These are phyloP conservation scores for Penicillium parvum DNA, from an alignment of 495 filamentous ascomycete genomes.

Conservation along the genomic window DNA sequence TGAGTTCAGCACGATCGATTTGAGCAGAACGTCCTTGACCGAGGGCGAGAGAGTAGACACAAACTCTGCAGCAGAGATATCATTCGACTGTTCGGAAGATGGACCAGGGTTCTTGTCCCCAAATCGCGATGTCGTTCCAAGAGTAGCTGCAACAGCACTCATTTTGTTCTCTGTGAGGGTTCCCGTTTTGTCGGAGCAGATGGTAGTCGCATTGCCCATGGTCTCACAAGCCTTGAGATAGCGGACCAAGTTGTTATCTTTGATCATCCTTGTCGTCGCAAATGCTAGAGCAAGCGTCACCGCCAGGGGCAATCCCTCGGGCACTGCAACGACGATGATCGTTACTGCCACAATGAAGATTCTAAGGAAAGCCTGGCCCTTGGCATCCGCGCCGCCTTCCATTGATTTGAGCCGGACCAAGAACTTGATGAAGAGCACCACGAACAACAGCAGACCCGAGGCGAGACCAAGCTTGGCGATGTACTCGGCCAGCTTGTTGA, in stretches of 20 bases:
- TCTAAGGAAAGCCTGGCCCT: constrained; percentile 82
- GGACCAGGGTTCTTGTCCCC: constrained; percentile 47
- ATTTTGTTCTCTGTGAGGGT: constrained; percentile 94
- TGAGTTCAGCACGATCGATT: constrained; percentile 81
- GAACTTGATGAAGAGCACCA: constrained; percentile 93
- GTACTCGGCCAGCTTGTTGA: constrained; percentile 85
- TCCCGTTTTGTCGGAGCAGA: constrained; percentile 96
- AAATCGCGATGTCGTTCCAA: constrained; percentile 66
- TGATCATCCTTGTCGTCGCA: constrained; percentile 91
- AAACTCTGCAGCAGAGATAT: constrained; percentile 55
- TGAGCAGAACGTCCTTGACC: constrained; percentile 59
- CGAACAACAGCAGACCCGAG: constrained; percentile 77
- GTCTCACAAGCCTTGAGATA: constrained; percentile 90
- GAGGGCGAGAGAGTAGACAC: constrained; percentile 51
- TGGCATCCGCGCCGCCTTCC: constrained; percentile 54
- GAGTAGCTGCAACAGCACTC: constrained; percentile 74
- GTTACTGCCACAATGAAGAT: constrained; percentile 96
- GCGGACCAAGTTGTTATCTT: constrained; percentile 91
- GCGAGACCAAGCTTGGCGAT: constrained; percentile 89
- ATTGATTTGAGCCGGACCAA: constrained; percentile 57
- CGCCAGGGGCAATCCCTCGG: constrained; percentile 87
- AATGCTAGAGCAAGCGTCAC: constrained; percentile 93
- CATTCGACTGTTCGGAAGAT: constrained; percentile 22
- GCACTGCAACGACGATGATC: constrained; percentile 91
- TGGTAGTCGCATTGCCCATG: constrained; percentile 97